Evolutionary conservation across 345 rosid species (phyloP), one percentile per base, ranked within the genome.

Genomic region (Linum lewisii): DNA sequence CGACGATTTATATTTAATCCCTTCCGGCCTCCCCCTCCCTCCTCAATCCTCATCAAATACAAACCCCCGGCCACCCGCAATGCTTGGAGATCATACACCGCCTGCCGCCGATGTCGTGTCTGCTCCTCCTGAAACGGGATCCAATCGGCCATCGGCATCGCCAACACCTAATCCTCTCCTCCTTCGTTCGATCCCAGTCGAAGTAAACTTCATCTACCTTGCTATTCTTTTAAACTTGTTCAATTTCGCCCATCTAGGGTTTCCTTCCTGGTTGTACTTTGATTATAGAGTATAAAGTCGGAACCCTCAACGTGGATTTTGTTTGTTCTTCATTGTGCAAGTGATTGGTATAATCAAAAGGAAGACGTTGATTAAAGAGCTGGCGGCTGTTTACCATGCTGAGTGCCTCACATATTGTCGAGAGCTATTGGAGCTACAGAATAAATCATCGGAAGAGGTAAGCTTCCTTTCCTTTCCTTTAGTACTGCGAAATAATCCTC

Each of bases 331-430:
- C 66, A 57, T 67, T 11, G 37, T 51, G 24, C 14, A 13, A 93
- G 99, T 85, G 95, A 87, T 89, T 59, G 99, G 99, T 50, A 86
- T 92, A 71, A 93, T 89, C 61, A 89, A 85, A 64, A 85, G 99
- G 75, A 93, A 87, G 59, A 95, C 90, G 24, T 79, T 93, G 86
- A 79, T 93, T 65, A 89, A 89, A 69, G 91, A 89, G 51, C 70
- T 93, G 69, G 97, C 97, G 5, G 90, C 92, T 15, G 87, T 83
- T 16, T 89, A 87, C 66, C 96, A 89, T 32, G 76, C 82, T 0
- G 88, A 93, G 57, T 89, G 99, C 78, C 86, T 93, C 66, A 63
- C 84, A 9, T 83, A 81, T 73, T 85, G 92, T 65, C 88, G 81
- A 60, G 83, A 93, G 72, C 92, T 93, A 51, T 66, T 89, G 61